Conservation (phyloP, 2,329 filamentous ascomycete genomes). For the Nemania bipapillata region DNA sequence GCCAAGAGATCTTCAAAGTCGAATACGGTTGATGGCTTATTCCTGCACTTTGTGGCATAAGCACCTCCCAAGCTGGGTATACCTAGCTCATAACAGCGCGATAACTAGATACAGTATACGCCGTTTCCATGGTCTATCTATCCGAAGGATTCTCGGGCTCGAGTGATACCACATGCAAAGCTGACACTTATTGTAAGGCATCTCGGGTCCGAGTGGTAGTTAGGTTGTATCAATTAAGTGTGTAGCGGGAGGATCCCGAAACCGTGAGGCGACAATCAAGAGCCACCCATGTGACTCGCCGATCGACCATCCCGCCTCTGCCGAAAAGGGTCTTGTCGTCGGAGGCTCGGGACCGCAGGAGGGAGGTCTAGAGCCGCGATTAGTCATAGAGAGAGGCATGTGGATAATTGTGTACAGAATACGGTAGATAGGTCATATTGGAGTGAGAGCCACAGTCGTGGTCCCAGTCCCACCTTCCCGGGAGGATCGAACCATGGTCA, state of each 20-base stretch:
- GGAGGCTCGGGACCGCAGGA: neutral
- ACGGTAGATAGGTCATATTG: neutral
- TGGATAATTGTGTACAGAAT: neutral
- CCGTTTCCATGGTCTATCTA: too few relatives aligned
- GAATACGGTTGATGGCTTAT: too few relatives aligned
- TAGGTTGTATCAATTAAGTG: neutral
- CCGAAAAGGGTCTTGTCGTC: neutral
- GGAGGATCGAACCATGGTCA: neutral
- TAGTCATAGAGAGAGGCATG: neutral
- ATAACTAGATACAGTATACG: too few relatives aligned
- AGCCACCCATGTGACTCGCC: neutral
- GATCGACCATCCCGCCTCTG: neutral
- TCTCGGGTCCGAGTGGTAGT: neutral
- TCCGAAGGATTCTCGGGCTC: too few relatives aligned
- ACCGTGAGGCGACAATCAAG: neutral
- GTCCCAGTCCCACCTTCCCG: neutral
- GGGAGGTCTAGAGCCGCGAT: constrained; percentile 3
- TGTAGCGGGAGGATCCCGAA: neutral
- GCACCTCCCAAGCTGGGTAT: neutral
- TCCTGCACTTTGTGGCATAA: neutral
- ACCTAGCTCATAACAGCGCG: neutral
- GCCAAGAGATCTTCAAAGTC: too few relatives aligned
- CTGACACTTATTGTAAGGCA: too few relatives aligned
- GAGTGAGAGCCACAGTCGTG: neutral
- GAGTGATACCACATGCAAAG: too few relatives aligned